Conservation (phyloP, 2,329 filamentous ascomycete genomes). For the Pestalotiopsis sp. region DNA sequence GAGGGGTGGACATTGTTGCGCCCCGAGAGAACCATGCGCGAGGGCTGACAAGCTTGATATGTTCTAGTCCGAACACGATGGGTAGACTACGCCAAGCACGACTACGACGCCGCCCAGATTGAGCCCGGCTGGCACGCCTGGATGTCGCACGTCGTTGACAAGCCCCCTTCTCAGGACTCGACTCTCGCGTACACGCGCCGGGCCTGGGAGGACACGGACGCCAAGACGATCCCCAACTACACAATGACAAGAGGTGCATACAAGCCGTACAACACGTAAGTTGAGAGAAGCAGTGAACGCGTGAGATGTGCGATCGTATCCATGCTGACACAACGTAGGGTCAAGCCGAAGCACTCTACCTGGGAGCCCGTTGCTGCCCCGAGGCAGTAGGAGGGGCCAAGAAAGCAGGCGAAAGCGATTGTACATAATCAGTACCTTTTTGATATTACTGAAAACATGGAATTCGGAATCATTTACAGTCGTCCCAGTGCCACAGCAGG, state of each 20-base stretch:
- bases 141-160: constrained; percentile 93
- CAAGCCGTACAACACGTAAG: constrained; percentile 94
- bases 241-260: constrained; percentile 79
- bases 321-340: constrained; percentile 35
- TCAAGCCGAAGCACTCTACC: constrained; percentile 50
- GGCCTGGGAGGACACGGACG: constrained; percentile 72
- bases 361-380: constrained; percentile 47
- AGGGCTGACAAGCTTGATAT: neutral
- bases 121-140: constrained; percentile 98
- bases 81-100: constrained; percentile 92
- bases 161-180: constrained; percentile 77
- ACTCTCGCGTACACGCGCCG: constrained; percentile 68
- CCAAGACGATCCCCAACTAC: constrained; percentile 71
- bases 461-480: neutral
- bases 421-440: neutral
- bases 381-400: constrained; percentile 6
- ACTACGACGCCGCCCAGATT: constrained; percentile 82
- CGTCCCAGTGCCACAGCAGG: neutral
- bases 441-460: neutral
- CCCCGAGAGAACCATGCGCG: neutral
- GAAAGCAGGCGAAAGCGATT: neutral
- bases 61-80: constrained; percentile 84
- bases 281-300: constrained; percentile 26
- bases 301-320: neutral
- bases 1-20: neutral